These are phyloP conservation scores for Mycena rebaudengoi DNA, from an alignment of 768 basidiomycete genomes.

Conservation along the genomic window DNA sequence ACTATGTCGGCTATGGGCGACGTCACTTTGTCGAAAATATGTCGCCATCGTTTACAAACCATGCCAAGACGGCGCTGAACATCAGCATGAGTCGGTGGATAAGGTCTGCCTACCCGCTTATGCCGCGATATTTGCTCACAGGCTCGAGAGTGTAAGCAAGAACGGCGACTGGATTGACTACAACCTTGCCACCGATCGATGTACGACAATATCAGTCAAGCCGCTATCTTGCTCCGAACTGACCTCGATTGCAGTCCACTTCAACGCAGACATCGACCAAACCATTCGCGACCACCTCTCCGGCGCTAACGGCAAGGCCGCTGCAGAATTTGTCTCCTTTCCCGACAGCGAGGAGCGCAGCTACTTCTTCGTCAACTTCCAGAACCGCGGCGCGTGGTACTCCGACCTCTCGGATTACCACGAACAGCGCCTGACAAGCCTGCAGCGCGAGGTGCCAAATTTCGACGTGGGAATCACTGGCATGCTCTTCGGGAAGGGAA, in stretches of 20 bases:
- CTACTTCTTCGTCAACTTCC: slow-evolving; percentile 2
- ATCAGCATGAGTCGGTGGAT: slow-evolving; percentile 8
- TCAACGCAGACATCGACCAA: neutral
- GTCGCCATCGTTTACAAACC: slow-evolving; percentile 4
- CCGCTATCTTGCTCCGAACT: neutral
- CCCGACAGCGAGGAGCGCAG: neutral
- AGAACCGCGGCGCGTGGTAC: neutral
- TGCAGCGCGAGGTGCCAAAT: neutral
- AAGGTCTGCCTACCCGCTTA: slow-evolving; percentile 5
- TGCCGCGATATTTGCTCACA: too few species aligned
- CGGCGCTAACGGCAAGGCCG: slow-evolving; percentile 10
- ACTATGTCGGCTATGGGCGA: slow-evolving; percentile 13
- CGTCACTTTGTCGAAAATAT: slow-evolving; percentile 10
- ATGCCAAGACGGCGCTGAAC: slow-evolving; percentile 3
- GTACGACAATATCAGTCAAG: neutral
- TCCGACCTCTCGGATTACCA: neutral
- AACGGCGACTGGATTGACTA: neutral
- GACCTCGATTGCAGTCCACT: neutral
- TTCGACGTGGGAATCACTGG: slow-evolving; percentile 13
- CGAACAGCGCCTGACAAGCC: neutral
- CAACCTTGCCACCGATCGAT: neutral
- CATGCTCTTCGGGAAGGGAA: slow-evolving; percentile 17
- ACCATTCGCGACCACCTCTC: slow-evolving; percentile 10
- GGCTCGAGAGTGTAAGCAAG: neutral
- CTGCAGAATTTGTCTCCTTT: slow-evolving; percentile 11